phyloP scores from a whole-genome alignment of 2,329 filamentous ascomycete genomes.

The Ramichloridium luteum region DNA sequence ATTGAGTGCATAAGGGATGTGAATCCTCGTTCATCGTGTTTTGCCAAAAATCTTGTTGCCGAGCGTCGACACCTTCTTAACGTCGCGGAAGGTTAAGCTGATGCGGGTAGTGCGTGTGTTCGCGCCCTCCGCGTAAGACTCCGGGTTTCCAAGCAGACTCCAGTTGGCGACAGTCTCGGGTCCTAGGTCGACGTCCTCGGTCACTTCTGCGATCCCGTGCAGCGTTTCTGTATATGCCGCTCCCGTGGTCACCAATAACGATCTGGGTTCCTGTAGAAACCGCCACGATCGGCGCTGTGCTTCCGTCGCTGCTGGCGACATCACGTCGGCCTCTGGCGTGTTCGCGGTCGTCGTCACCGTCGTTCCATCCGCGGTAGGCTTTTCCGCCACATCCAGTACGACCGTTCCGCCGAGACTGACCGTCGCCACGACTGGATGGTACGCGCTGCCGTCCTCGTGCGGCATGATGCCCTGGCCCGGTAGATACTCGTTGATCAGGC shows the following conservation, averaged over 20 bases:
- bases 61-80: slow-evolving; percentile 65
- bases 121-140: slow-evolving; percentile 35
- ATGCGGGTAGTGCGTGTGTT: slow-evolving; percentile 50
- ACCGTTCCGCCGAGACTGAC: slow-evolving; percentile 70
- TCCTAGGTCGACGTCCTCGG: slow-evolving; percentile 53
- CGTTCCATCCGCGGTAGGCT: slow-evolving; percentile 22
- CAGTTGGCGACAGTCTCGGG: slow-evolving; percentile 54
- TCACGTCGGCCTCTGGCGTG: slow-evolving; percentile 4
- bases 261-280: slow-evolving; percentile 76
- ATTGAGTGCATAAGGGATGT: no score
- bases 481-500: slow-evolving; percentile 84
- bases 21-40: slow-evolving; percentile 8
- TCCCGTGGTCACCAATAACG: slow-evolving; percentile 59
- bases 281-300: slow-evolving; percentile 30
- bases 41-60: slow-evolving; percentile 52
- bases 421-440: slow-evolving; percentile 79
- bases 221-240: slow-evolving; percentile 58
- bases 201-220: slow-evolving; percentile 59
- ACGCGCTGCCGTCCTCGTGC: slow-evolving; percentile 84
- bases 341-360: slow-evolving; percentile 42
- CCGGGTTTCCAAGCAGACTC: slow-evolving; percentile 46
- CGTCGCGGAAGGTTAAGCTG: slow-evolving; percentile 77
- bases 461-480: slow-evolving; percentile 91
- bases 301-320: no score
- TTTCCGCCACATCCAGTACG: slow-evolving; percentile 59